A percentile compares a stretch with the other conserved stretches of the same genome.
Conservation (phyloP, 352 stramenopile genomes). For the Phytopythium mirpurense region DNA sequence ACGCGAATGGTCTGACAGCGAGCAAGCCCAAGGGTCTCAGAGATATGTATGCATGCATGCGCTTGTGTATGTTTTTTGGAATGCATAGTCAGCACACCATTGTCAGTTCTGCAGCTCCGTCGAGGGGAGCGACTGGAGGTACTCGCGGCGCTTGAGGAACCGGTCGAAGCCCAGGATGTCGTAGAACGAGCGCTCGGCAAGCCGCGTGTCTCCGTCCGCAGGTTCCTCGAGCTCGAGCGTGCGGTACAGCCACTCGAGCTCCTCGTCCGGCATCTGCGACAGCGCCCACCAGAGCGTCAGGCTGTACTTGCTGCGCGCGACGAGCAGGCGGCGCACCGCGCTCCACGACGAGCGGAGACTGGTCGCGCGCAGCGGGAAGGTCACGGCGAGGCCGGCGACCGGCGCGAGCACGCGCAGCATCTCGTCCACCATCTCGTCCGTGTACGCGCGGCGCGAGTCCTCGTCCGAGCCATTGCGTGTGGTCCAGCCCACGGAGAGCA, state of each 20-base stretch:
- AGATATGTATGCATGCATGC: too few species aligned
- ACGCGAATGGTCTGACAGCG: too few species aligned
- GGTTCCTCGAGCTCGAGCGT: constrained; percentile 35
- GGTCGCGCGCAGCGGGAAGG: constrained; percentile 60
- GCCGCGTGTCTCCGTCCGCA: constrained; percentile 4
- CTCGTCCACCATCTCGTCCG: constrained; percentile 41
- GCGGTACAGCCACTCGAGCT: constrained; percentile 58
- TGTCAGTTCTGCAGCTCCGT: neutral
- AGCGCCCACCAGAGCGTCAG: constrained; percentile 73
- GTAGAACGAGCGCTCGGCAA: constrained; percentile 57
- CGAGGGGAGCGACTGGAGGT: constrained; percentile 3
- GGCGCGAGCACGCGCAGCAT: constrained; percentile 47
- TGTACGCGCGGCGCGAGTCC: constrained; percentile 48
- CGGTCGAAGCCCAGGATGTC: constrained; percentile 62
- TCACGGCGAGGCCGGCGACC: constrained; percentile 43
- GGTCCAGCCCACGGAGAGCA: constrained; percentile 71
- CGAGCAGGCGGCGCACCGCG: constrained; percentile 37
- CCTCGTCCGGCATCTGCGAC: constrained; percentile 36
- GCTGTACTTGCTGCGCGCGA: constrained; percentile 25
- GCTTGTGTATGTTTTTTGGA: neutral
- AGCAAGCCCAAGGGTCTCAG: too few species aligned
- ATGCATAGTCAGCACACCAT: neutral
- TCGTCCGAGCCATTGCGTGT: constrained; percentile 49
- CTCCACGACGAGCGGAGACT: constrained; percentile 53
- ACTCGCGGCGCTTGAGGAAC: constrained; percentile 29